Evolutionary conservation across 192 early-diverging fungal species (phyloP), one percentile per base, ranked within the genome.

Genomic region (Entomortierella beljakovae): DNA sequence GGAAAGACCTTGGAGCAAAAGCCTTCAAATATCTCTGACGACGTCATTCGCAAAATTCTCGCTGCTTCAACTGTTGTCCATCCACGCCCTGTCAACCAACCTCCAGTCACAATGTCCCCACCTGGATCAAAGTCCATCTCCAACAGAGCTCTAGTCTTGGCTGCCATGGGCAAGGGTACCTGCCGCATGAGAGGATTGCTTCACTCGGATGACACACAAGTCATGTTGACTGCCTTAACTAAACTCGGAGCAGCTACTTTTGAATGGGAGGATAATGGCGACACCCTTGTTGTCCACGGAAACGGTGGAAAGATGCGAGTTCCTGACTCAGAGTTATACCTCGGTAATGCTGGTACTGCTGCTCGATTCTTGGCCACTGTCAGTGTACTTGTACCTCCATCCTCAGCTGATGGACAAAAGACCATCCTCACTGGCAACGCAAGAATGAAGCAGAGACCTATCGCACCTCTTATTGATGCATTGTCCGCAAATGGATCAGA

Each of bases 61-160:
- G 91, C 93, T 1, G 92, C 90, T 15, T 90, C 92, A 6, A 86
- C 93, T 25, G 80, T 84, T 25, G 90, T 98, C 23, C 71, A 82
- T 9, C 88, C 93, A n/a, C 61, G 67, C 1, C 59, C 72, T 22
- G 66, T 80, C 20, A 57, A 70, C 15, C 38, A 58, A 2, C 56
- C 60, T 20, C 63, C 87, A 11, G 86, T 96, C 15, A 77, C 83
- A 26, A 82, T 96, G 26, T 88, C 88, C 7, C 92, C 93, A 7
- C 96, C 97, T 6, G 97, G 97, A 4, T 97, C 95, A 61, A 99
- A 99, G 84, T 98, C 96, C 38, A 95, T 99, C 54, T 98, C 97
- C 20, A 99, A 99, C 88, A 91, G 98, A 65, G 97, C 95, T 22
- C 84, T 99, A 50, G 85, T 96, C 48, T 79, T 99, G 53, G 96